Conservation (phyloP, 2,329 filamentous ascomycete species). For the Epichloe festucae region DNA sequence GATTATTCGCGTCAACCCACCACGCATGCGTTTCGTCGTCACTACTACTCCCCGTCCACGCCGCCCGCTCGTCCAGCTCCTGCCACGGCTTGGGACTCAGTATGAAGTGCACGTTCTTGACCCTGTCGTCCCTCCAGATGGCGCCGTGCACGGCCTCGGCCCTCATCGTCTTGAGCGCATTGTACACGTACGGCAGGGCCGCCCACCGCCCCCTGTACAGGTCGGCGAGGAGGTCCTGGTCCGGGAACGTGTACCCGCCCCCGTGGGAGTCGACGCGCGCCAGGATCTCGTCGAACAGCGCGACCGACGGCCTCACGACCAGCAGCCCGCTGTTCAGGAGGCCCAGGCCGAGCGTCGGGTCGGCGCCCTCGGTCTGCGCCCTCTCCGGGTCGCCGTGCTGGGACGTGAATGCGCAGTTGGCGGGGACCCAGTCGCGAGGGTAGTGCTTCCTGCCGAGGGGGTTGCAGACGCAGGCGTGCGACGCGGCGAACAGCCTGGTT, state of each 20-base stretch:
- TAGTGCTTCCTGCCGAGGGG: conserved; percentile 69
- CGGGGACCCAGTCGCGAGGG: conserved; percentile 51
- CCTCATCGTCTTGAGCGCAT: conserved; percentile 48
- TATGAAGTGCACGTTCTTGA: conserved; percentile 52
- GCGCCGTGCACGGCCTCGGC: conserved; percentile 37
- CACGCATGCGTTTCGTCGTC: conserved; percentile 39
- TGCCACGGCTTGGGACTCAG: conserved; percentile 50
- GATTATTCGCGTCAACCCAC: conserved; percentile 39
- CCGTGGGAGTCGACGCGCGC: conserved; percentile 35
- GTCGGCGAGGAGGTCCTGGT: conserved; percentile 44
- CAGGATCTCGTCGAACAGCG: conserved; percentile 37
- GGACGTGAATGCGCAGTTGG: conserved; percentile 45
- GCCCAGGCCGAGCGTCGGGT: conserved; percentile 30
- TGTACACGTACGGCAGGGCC: conserved; percentile 46
- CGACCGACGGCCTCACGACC: conserved; percentile 39
- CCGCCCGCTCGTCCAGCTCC: conserved; percentile 30
- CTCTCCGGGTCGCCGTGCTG: conserved; percentile 34
- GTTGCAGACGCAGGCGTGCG: conserved; percentile 79
- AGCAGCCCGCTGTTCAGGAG: conserved; percentile 39
- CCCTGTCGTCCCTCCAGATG: conserved; percentile 44
- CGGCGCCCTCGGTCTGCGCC: conserved; percentile 32
- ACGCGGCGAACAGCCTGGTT: conserved; percentile 54
- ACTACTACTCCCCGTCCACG: conserved; percentile 23
- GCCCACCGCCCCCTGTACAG: conserved; percentile 44
- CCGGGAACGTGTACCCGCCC: conserved; percentile 41